A percentile compares a stretch with the other conserved stretches of the same genome.
Evolutionary conservation across 371 early-diverging fungal genomes (phyloP).

Genomic region (Mortierella sp.): DNA sequence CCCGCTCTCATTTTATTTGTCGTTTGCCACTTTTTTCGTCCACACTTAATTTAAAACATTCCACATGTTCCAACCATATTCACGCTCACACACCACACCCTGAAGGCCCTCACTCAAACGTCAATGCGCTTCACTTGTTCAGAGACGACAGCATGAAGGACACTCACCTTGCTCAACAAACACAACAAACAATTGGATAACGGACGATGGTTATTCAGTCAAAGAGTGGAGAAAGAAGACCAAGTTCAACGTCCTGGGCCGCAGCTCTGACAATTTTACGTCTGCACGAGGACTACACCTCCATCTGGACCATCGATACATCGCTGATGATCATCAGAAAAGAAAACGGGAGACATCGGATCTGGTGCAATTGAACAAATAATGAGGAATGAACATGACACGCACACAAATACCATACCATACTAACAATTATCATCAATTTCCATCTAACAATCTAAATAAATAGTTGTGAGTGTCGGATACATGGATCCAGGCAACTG

Average conservation of each 20-base stretch:
- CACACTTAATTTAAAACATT: slow-evolving; percentile 19
- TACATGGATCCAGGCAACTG: slow-evolving; percentile 86
- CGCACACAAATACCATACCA: background rate
- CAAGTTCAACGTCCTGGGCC: background rate
- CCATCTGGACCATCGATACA: background rate
- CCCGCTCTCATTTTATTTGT: background rate
- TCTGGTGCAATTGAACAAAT: background rate
- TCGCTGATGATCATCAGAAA: background rate
- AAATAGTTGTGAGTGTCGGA: slow-evolving; percentile 63
- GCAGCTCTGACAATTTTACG: background rate
- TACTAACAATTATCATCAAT: background rate
- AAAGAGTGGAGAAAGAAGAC: background rate
- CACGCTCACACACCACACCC: background rate
- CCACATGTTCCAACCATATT: background rate
- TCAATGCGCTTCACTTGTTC: background rate
- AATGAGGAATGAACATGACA: background rate
- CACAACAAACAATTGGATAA: background rate
- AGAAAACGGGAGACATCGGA: background rate
- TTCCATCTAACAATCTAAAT: background rate
- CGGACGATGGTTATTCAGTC: background rate
- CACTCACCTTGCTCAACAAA: background rate
- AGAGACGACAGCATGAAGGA: background rate
- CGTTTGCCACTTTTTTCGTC: background rate
- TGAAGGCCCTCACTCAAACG: background rate
- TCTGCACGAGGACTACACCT: background rate